These are phyloP conservation scores for Candida yuanshanica DNA, from an alignment of 805 yeast genomes.

Conservation along the genomic window DNA sequence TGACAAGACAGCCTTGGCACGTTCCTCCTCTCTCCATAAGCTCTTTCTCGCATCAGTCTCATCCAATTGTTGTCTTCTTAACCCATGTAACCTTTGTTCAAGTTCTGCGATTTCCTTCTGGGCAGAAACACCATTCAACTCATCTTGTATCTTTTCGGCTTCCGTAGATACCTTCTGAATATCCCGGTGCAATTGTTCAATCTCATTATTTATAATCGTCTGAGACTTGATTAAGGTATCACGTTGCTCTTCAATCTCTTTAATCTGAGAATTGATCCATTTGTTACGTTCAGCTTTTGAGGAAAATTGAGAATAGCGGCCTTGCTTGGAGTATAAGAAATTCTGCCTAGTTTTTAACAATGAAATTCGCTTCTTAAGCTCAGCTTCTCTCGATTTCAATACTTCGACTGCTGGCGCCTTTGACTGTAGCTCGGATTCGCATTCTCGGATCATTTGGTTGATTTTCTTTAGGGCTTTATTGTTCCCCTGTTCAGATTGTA, in stretches of 20 bases:
- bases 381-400: slow-evolving; percentile 35
- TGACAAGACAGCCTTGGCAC: slow-evolving; percentile 48
- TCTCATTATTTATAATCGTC: slow-evolving; percentile 13
- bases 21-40: slow-evolving; percentile 77
- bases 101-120: slow-evolving; percentile 28
- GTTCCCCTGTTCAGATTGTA: slow-evolving; percentile 25
- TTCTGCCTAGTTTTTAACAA: slow-evolving; percentile 49
- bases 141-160: slow-evolving; percentile 29
- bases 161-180: slow-evolving; percentile 25
- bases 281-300: slow-evolving; percentile 53
- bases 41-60: slow-evolving; percentile 63
- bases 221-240: slow-evolving; percentile 17
- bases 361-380: slow-evolving; percentile 33
- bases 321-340: slow-evolving; percentile 62
- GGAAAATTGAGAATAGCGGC: slow-evolving; percentile 56
- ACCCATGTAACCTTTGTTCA: slow-evolving; percentile 21
- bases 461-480: slow-evolving; percentile 17
- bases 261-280: slow-evolving; percentile 58
- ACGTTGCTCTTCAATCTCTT: slow-evolving; percentile 25
- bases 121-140: slow-evolving; percentile 31
- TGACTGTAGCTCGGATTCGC: slow-evolving; percentile 31
- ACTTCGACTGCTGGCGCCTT: slow-evolving; percentile 37
- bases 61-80: slow-evolving; percentile 36
- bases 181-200: slow-evolving; percentile 13
- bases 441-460: slow-evolving; percentile 24